Evolutionary conservation across 495 filamentous ascomycete genomes (phyloP).

Genomic region (Tirmania nivea): DNA sequence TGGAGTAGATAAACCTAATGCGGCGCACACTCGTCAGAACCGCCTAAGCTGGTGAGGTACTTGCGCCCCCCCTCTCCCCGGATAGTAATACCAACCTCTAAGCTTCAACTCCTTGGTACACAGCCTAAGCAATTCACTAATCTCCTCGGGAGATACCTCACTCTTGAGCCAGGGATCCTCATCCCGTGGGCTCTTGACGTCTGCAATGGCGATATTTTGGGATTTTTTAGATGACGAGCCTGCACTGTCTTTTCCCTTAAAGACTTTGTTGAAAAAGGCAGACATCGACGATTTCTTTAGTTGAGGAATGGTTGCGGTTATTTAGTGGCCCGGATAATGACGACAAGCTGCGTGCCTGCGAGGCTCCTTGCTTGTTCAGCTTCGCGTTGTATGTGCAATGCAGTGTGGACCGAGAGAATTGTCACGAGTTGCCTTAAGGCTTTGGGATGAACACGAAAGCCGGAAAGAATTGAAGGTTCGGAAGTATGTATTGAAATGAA

Average conservation of each 20-base stretch:
- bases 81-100: constrained; percentile 40
- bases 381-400: too few species aligned
- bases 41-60: constrained; percentile 1
- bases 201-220: constrained; percentile 8
- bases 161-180: constrained; percentile 76
- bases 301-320: background rate
- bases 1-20: constrained; percentile 31
- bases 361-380: too few species aligned
- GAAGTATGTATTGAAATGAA: too few species aligned
- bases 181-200: constrained; percentile 51
- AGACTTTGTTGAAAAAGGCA: constrained; percentile 17
- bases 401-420: too few species aligned
- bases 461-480: too few species aligned
- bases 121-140: constrained; percentile 61
- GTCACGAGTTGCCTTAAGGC: too few species aligned
- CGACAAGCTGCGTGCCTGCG: background rate
- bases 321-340: background rate
- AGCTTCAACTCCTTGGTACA: constrained; percentile 86
- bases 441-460: too few species aligned
- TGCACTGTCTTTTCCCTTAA: constrained; percentile 10
- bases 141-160: constrained; percentile 70
- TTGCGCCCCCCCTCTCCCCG: background rate
- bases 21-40: constrained; percentile 2
- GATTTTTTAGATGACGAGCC: constrained; percentile 3
- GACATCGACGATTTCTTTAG: constrained; percentile 9